phyloP scores from a whole-genome alignment of 2,329 filamentous ascomycete genomes.

The Aspergillus sp. region DNA sequence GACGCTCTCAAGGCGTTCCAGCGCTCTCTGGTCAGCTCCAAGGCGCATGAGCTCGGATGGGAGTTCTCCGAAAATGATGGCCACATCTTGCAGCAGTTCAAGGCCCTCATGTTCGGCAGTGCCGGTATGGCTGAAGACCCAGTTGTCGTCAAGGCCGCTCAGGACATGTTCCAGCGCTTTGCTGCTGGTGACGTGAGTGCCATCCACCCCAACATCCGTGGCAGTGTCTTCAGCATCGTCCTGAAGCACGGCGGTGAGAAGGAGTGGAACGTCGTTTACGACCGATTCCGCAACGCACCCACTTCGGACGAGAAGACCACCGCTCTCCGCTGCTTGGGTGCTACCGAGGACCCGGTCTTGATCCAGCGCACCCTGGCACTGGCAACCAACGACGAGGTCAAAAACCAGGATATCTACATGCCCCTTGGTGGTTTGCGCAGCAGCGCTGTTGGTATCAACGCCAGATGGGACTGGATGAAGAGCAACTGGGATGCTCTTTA shows the following conservation, averaged over 20 bases:
- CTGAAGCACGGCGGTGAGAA: conserved; percentile 79
- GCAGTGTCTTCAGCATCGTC: conserved; percentile 79
- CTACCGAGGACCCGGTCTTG: conserved; percentile 70
- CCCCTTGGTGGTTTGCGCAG: conserved; percentile 74
- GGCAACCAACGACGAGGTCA: conserved; percentile 74
- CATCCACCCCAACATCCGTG: conserved; percentile 86
- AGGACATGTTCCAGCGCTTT: conserved; percentile 88
- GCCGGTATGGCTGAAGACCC: conserved; percentile 79
- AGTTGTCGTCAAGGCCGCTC: conserved; percentile 70
- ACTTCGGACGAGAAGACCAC: conserved; percentile 89
- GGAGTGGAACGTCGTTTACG: conserved; percentile 75
- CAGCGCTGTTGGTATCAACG: conserved; percentile 72
- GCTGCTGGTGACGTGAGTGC: conserved; percentile 72
- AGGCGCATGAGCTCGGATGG: conserved; percentile 87
- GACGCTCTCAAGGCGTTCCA: conserved; percentile 81
- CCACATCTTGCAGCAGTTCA: conserved; percentile 91
- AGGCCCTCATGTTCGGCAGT: conserved; percentile 80
- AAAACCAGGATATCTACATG: conserved; percentile 91
- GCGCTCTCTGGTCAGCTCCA: conserved; percentile 68
- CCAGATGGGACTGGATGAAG: conserved; percentile 78
- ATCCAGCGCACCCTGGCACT: conserved; percentile 76
- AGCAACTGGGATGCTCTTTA: conserved; percentile 82
- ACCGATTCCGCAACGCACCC: conserved; percentile 69
- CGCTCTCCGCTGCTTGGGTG: conserved; percentile 76
- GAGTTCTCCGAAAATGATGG: conserved; percentile 77